Conservation (phyloP, 345 rosid species). For the Durio zibethinus region DNA sequence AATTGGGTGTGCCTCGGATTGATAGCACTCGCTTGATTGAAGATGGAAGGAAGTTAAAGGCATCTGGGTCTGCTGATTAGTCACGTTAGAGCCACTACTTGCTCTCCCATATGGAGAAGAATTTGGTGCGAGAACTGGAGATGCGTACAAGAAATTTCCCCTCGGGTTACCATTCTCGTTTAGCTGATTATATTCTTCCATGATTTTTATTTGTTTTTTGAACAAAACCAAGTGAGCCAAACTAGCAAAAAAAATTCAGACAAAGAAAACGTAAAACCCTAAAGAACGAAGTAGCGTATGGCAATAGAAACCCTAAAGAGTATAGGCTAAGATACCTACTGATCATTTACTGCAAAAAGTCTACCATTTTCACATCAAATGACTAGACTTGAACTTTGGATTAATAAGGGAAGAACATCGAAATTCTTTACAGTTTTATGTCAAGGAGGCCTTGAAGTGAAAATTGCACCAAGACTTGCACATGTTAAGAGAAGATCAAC, state of each 20-base stretch:
- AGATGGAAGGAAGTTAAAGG: conserved; percentile 40
- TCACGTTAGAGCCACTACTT: conserved; percentile 32
- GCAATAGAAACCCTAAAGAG: conserved; percentile 35
- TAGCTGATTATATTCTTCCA: conserved; percentile 78
- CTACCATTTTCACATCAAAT: conserved; percentile 28
- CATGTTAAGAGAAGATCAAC: conserved; percentile 27
- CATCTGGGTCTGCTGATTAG: conserved; percentile 38
- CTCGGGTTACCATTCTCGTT: conserved; percentile 50
- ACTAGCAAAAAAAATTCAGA: neutral
- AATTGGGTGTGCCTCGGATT: conserved; percentile 49
- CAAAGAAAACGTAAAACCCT: conserved; percentile 37
- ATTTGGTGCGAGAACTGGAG: conserved; percentile 44
- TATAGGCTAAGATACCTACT: conserved; percentile 24
- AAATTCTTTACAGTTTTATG: conserved; percentile 12
- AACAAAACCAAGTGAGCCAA: conserved; percentile 1
- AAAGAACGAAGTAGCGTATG: conserved; percentile 16
- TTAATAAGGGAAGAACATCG: neutral
- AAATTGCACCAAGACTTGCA: conserved; percentile 50
- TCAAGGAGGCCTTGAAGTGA: conserved; percentile 41
- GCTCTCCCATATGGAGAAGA: conserved; percentile 50
- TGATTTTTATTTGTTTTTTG: conserved; percentile 9
- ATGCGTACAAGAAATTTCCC: conserved; percentile 71
- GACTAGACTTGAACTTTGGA: conserved; percentile 20
- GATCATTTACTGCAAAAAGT: conserved; percentile 3
- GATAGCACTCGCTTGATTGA: conserved; percentile 52